phyloP scores from a whole-genome alignment of 2,329 filamentous ascomycete species.

The Verticillium dahliae region DNA sequence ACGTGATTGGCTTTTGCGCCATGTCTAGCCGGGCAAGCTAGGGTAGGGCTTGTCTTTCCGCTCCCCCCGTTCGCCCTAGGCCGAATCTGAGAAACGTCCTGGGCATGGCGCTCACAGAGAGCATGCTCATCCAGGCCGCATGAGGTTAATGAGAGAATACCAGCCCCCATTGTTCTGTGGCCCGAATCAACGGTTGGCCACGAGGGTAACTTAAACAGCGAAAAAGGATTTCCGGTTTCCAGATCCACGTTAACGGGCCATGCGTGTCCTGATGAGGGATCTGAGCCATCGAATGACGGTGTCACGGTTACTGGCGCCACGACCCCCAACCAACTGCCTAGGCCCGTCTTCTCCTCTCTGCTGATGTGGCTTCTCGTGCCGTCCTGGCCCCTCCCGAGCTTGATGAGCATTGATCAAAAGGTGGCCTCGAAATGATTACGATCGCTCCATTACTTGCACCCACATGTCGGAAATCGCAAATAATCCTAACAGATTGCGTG shows the following conservation, averaged over 20 bases:
- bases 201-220: no score
- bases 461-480: conserved; percentile 24
- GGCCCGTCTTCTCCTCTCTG: background rate
- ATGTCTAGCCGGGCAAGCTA: background rate
- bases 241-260: no score
- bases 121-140: background rate
- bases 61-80: background rate
- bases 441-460: conserved; percentile 20
- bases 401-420: background rate
- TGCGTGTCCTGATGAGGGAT: no score
- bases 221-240: no score
- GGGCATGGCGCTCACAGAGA: background rate
- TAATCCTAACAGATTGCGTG: conserved; percentile 18
- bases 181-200: no score
- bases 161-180: background rate
- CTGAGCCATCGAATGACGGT: no score
- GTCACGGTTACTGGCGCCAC: no score
- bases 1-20: background rate
- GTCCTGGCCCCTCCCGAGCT: background rate
- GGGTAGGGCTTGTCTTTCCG: background rate
- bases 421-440: background rate
- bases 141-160: background rate
- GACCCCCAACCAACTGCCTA: no score
- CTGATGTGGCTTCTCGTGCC: background rate
- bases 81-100: background rate